Evolutionary conservation across 1,284 basidiomycete species (phyloP).

Genomic region (Crepidotus sp.): DNA sequence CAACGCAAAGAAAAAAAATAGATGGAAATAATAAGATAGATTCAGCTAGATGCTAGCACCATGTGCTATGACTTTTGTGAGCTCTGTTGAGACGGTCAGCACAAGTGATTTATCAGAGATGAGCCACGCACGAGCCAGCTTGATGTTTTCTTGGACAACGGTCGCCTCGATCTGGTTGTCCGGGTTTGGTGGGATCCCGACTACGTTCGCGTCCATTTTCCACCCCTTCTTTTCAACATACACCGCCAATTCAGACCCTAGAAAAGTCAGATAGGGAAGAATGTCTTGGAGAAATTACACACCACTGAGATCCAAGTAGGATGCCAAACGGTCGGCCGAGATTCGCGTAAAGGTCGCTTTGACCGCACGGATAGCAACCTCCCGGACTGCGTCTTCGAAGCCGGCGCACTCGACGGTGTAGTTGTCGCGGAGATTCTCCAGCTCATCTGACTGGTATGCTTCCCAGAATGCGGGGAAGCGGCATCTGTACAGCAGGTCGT

Average conservation of each 20-base stretch:
- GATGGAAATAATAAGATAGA: conserved; percentile 7
- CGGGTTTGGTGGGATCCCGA: conserved; percentile 77
- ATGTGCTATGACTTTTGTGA: conserved; percentile 77
- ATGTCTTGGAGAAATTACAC: conserved; percentile 22
- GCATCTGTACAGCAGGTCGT: conserved; percentile 76
- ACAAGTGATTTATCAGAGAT: not conserved
- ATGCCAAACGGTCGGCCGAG: conserved; percentile 54
- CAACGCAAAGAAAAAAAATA: too few relatives aligned
- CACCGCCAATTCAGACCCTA: conserved; percentile 52
- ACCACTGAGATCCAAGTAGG: conserved; percentile 70
- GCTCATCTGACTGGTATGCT: conserved; percentile 56
- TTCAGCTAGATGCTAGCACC: conserved; percentile 34
- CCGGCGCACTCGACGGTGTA: conserved; percentile 76
- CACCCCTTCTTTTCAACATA: conserved; percentile 73
- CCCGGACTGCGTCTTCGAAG: conserved; percentile 74
- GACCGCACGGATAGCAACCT: conserved; percentile 70
- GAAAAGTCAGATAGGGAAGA: conserved; percentile 17
- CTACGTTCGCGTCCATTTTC: conserved; percentile 58
- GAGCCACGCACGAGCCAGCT: conserved; percentile 69
- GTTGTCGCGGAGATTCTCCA: conserved; percentile 71
- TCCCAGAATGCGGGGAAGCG: conserved; percentile 89
- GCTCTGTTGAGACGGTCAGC: conserved; percentile 40
- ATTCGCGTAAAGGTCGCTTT: conserved; percentile 76
- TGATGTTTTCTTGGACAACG: conserved; percentile 87
- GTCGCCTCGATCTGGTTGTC: conserved; percentile 93